These are phyloP conservation scores for Alternaria atra DNA, from an alignment of 2,329 filamentous ascomycete genomes.

Conservation along the genomic window DNA sequence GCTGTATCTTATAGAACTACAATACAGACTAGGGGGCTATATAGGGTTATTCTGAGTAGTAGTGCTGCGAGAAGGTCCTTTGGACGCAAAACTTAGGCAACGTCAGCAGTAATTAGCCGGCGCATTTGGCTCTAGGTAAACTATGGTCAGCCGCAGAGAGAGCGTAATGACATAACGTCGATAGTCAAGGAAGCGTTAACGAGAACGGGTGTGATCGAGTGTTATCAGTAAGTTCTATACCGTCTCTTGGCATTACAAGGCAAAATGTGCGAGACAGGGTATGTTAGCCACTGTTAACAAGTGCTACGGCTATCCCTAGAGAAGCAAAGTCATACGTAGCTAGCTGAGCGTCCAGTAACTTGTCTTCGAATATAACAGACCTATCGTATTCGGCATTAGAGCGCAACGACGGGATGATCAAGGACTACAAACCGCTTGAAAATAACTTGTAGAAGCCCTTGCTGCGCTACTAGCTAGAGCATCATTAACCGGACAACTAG, in stretches of 20 bases:
- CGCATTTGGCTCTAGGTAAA: not conserved
- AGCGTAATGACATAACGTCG: not conserved
- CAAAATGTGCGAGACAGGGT: too few species aligned
- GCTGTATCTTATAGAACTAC: not conserved
- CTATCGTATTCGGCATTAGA: too few species aligned
- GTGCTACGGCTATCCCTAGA: not conserved
- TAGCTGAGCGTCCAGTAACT: too few species aligned
- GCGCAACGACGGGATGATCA: too few species aligned
- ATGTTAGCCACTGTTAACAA: not conserved
- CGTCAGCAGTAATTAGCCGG: not conserved
- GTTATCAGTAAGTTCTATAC: not conserved
- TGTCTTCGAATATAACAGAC: not conserved
- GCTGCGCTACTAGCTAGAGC: not conserved
- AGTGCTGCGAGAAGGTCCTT: too few species aligned
- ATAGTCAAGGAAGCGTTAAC: not conserved
- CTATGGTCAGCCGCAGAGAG: not conserved
- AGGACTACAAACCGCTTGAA: too few species aligned
- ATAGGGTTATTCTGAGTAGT: too few species aligned
- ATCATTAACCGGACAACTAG: not conserved
- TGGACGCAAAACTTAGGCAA: not conserved
- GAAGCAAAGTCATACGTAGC: not conserved
- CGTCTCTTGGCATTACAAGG: too few species aligned
- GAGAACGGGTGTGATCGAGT: not conserved
- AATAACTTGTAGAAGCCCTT: not conserved
- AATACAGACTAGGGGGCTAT: not conserved